phyloP scores from a whole-genome alignment of 2,329 filamentous ascomycete species.

The Aspergillus amoenus region DNA sequence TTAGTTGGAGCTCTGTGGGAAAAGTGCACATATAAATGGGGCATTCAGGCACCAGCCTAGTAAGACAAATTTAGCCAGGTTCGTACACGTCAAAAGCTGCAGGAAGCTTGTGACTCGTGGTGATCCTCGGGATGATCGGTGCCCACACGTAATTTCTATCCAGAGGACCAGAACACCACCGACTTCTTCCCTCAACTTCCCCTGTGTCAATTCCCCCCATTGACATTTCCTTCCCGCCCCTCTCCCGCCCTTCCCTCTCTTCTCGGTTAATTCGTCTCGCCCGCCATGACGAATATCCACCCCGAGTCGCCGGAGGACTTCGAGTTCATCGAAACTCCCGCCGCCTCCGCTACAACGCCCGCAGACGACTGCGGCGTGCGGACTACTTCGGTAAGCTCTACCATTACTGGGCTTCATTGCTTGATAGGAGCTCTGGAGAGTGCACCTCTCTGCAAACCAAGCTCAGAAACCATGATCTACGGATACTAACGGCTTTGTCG shows the following conservation, averaged over 20 bases:
- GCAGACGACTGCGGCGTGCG: slow-evolving; percentile 59
- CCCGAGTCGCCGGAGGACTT: slow-evolving; percentile 50
- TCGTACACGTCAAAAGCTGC: not conserved
- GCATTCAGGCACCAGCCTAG: not conserved
- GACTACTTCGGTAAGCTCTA: slow-evolving; percentile 57
- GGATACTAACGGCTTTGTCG: not conserved
- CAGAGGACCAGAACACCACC: slow-evolving; percentile 1
- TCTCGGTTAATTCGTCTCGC: slow-evolving; percentile 27
- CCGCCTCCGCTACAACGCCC: slow-evolving; percentile 53
- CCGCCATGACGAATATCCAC: slow-evolving; percentile 41
- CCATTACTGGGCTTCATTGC: not conserved
- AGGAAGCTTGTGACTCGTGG: slow-evolving; percentile 2
- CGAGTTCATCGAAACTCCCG: slow-evolving; percentile 60
- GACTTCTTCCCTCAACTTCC: slow-evolving; percentile 8
- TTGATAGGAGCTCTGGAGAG: not conserved
- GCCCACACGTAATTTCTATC: slow-evolving; percentile 8
- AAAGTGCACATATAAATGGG: not conserved
- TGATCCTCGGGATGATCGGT: slow-evolving; percentile 4
- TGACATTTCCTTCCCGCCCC: slow-evolving; percentile 20
- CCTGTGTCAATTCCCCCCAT: slow-evolving; percentile 13
- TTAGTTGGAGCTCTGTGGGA: not conserved
- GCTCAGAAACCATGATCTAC: not conserved
- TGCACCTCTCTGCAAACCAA: not conserved
- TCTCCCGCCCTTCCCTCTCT: slow-evolving; percentile 23
- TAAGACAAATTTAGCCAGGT: not conserved